Percentiles rank a stretch among this genome's conserved stretches.
Conservation (phyloP, 257 asterid species). For the Rhazya stricta region DNA sequence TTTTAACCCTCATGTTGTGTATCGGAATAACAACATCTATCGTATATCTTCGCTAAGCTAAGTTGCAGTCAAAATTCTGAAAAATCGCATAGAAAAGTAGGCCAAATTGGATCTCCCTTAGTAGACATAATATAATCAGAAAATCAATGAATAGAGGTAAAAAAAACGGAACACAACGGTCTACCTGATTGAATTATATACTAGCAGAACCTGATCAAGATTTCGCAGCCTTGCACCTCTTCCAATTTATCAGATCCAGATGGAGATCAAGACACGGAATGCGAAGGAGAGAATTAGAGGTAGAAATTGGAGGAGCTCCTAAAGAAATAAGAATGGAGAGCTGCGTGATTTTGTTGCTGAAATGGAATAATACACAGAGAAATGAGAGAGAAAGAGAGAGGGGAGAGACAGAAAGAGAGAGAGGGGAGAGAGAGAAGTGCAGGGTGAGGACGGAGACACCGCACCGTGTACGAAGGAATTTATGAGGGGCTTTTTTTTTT, state of each 20-base stretch:
- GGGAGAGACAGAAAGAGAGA: slow-evolving; percentile 1
- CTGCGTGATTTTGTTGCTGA: slow-evolving; percentile 4
- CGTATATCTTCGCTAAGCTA: too few relatives aligned
- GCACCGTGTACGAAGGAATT: slow-evolving; percentile 25
- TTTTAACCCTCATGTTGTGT: background rate
- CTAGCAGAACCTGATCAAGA: background rate
- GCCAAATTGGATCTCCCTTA: background rate
- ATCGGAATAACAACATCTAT: background rate
- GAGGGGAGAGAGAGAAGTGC: too few relatives aligned
- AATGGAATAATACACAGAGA: background rate
- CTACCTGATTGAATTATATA: background rate
- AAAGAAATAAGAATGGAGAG: slow-evolving; percentile 7
- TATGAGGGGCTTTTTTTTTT: background rate
- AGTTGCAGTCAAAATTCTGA: background rate
- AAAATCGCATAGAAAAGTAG: background rate
- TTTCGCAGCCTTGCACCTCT: background rate
- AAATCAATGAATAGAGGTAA: background rate
- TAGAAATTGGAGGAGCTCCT: background rate
- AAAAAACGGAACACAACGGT: background rate
- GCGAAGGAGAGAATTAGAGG: background rate
- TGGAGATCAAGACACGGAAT: slow-evolving; percentile 2
- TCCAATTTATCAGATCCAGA: background rate
- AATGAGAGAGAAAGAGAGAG: slow-evolving; percentile 2
- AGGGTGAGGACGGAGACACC: slow-evolving; percentile 26
- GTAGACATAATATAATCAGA: background rate